phyloP scores from a whole-genome alignment of 345 rosid species.

The Lepidium aucheri region DNA sequence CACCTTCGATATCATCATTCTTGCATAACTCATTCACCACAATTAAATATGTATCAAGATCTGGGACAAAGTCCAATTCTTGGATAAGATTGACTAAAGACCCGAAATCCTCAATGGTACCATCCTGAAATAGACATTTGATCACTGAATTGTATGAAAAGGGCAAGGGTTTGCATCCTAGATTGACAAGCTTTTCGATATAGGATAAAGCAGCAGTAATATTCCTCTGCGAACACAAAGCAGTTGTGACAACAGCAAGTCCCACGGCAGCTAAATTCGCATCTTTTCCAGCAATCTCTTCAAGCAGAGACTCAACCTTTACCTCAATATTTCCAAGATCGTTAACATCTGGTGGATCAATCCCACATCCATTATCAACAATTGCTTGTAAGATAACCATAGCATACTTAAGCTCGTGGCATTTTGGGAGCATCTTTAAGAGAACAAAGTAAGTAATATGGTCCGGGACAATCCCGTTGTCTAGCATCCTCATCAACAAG shows the following conservation, averaged over 20 bases:
- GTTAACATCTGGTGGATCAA: slow-evolving; percentile 20
- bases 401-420: slow-evolving; percentile 44
- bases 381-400: slow-evolving; percentile 40
- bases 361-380: slow-evolving; percentile 36
- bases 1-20: slow-evolving; percentile 34
- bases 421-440: slow-evolving; percentile 43
- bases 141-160: slow-evolving; percentile 53
- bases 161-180: slow-evolving; percentile 42
- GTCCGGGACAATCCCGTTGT: slow-evolving; percentile 49
- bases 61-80: slow-evolving; percentile 39
- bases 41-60: slow-evolving; percentile 45
- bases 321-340: slow-evolving; percentile 19
- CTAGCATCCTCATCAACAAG: slow-evolving; percentile 41
- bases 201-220: slow-evolving; percentile 29
- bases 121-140: slow-evolving; percentile 39
- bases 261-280: slow-evolving; percentile 37
- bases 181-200: slow-evolving; percentile 31
- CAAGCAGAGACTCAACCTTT: slow-evolving; percentile 42
- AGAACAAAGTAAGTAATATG: slow-evolving; percentile 46
- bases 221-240: slow-evolving; percentile 42
- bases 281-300: slow-evolving; percentile 34
- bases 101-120: slow-evolving; percentile 31
- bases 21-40: slow-evolving; percentile 45
- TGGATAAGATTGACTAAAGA: slow-evolving; percentile 36
- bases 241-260: slow-evolving; percentile 43